Evolutionary conservation across 805 yeast genomes (phyloP), one percentile per base, ranked within the genome.

Genomic region (Metschnikowia peoriensis): DNA sequence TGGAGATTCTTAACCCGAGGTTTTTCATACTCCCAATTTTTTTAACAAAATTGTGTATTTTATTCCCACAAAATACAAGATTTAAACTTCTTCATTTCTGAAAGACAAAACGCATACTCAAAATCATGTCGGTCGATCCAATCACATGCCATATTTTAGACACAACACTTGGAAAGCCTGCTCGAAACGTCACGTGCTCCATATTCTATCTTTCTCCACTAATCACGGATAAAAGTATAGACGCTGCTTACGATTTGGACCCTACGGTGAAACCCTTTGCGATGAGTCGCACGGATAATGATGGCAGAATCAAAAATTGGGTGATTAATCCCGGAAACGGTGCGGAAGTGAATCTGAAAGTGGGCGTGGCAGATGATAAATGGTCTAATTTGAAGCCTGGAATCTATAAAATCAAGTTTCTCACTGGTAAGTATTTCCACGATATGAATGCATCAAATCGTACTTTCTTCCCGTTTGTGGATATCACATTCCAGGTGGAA

Each of bases 61-160:
- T n/a, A n/a, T n/a, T n/a, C n/a, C n/a, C n/a, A n/a, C n/a, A n/a
- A n/a, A n/a, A n/a, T n/a, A n/a, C n/a, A n/a, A n/a, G n/a, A n/a
- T n/a, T n/a, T n/a, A n/a, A n/a, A n/a, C n/a, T n/a, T n/a, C n/a
- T n/a, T n/a, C n/a, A n/a, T n/a, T n/a, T n/a, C n/a, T n/a, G n/a
- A 22, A 22, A 22, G 22, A 22, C 22, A 22, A 22, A 22, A 22
- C 22, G 2, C 22, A 22, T 22, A 28, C 28, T 15, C 38, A 40
- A 22, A 37, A 27, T 4, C 2, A 59, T 67, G 69, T 61, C 70
- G 16, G 71, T 66, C 35, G 71, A 68, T 34, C 93, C 93, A 42
- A 81, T 91, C 39, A 91, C 97, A 2, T 92, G 97, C 71, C 98
- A 92, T 67, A 81, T 92, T 9, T 75, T 92, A 22, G 97, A 92